These are phyloP conservation scores for Hanseniaspora opuntiae DNA, from an alignment of 805 yeast genomes.

Conservation along the genomic window DNA sequence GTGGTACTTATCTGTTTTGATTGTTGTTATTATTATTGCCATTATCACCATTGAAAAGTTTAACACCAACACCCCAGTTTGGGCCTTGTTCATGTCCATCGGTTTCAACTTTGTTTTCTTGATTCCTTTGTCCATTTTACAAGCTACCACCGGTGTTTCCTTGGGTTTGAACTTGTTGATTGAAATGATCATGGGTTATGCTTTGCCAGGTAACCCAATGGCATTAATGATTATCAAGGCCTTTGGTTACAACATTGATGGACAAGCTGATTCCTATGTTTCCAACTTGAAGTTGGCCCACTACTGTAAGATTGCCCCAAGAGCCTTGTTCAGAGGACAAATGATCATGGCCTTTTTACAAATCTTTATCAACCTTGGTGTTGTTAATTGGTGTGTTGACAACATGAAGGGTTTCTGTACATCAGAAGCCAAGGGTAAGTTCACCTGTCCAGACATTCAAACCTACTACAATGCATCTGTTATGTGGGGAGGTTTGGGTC, in stretches of 20 bases:
- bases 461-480: constrained; percentile 40
- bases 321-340: constrained; percentile 38
- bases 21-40: constrained; percentile 32
- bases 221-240: constrained; percentile 45
- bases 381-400: constrained; percentile 31
- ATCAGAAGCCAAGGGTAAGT: constrained; percentile 30
- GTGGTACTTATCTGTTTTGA: constrained; percentile 27
- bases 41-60: constrained; percentile 29
- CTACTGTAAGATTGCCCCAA: constrained; percentile 46
- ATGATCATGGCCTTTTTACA: constrained; percentile 30
- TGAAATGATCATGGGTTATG: constrained; percentile 47
- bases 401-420: constrained; percentile 30
- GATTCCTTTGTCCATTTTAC: constrained; percentile 45
- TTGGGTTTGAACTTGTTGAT: constrained; percentile 48
- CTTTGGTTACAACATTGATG: constrained; percentile 40
- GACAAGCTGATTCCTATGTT: constrained; percentile 40
- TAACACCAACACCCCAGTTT: constrained; percentile 45
- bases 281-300: constrained; percentile 44
- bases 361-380: constrained; percentile 28
- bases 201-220: constrained; percentile 41
- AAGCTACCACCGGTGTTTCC: constrained; percentile 42
- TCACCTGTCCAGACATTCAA: constrained; percentile 31
- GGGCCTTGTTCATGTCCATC: constrained; percentile 49
- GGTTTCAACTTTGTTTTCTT: constrained; percentile 39
- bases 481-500: constrained; percentile 49